Base-by-base conservation (phyloP, 495 filamentous ascomycete species). In the Hypoxylon lienhwacheense region DNA sequence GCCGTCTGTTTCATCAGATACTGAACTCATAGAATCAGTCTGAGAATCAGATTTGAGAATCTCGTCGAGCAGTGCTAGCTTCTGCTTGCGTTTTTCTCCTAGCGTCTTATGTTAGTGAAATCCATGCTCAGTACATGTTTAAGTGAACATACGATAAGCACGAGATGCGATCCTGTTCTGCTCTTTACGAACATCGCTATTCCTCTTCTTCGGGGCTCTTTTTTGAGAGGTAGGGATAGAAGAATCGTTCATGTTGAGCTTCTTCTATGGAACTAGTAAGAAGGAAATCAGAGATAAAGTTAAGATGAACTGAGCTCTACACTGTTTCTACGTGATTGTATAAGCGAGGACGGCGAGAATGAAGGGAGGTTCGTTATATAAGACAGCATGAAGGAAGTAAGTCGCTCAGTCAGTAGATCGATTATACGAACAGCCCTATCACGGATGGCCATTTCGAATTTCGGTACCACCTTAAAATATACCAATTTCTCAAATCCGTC, bases 1-100 rank as follows among this genome's bases (percentile, higher is more conserved):
- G 15, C 54, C 59, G 14, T 67, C 65, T 5, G 58, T 60, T 31
- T 67, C 65, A 26, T 67, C 65, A 25, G 65, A 67, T 7, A 65
- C 62, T 2, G 65, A 65, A 43, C 65, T 67, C 62, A 63, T 67
- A 6, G 65, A 60, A 41, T 67, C 65, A 26, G 54, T 58, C 20
- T 65, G 58, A 36, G 39, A 63, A 47, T 67, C 65, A 28, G 61
- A 41, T 40, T 53, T 67, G 5, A 70, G 43, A 20, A 70, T 59
- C 31, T 66, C 65, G 33, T 67, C 62, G 28, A 70, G 53, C 1
- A 70, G 48, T 28, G 65, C 67, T 22, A 70, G 44, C 60, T 70
- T 70, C 45, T 70, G 67, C 55, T 65, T 66, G 49, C 67, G 60
- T 47, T 70, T 70, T 42, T 70, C 65, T 55, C 67, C 67, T 70